phyloP scores from a whole-genome alignment of 2,329 filamentous ascomycete genomes.

The Alternaria angustiovoidea region DNA sequence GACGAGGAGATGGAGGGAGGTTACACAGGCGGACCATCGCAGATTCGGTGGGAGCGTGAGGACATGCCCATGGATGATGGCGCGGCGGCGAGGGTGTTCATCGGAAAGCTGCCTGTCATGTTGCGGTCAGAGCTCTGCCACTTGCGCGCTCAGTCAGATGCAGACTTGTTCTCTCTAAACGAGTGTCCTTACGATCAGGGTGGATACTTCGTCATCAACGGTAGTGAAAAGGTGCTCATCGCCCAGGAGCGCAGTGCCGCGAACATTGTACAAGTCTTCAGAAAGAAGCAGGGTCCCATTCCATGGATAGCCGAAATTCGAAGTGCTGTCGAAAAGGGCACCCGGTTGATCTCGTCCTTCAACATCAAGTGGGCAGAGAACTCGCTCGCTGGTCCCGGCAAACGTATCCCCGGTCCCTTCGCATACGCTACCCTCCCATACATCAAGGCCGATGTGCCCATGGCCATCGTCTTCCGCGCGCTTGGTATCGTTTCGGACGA shows the following conservation, averaged over 20 bases:
- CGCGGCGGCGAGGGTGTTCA: conserved; percentile 79
- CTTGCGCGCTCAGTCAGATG: conserved; percentile 81
- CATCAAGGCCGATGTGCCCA: conserved; percentile 90
- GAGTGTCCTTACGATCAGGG: conserved; percentile 99
- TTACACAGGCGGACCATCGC: conserved; percentile 41
- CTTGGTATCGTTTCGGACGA: conserved; percentile 96
- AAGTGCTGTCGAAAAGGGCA: conserved; percentile 95
- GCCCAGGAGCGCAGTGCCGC: conserved; percentile 96
- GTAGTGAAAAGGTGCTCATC: conserved; percentile 97
- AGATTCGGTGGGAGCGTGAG: conserved; percentile 60
- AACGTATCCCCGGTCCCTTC: conserved; percentile 82
- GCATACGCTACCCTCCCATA: conserved; percentile 93
- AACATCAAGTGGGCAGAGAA: conserved; percentile 90
- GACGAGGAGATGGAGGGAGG: conserved; percentile 53
- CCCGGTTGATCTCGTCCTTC: conserved; percentile 90
- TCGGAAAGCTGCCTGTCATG: conserved; percentile 97
- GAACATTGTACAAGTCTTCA: conserved; percentile 99
- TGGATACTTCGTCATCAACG: conserved; percentile 99
- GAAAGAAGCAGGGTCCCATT: conserved; percentile 94
- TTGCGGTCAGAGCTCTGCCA: conserved; percentile 96
- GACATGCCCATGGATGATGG: conserved; percentile 55
- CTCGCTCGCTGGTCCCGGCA: conserved; percentile 75
- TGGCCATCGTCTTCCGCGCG: conserved; percentile 94
- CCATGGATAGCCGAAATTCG: conserved; percentile 95
- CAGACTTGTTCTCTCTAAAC: conserved; percentile 87